Conservation (phyloP, 768 basidiomycete species). For the Hortiboletus flavorubellus region DNA sequence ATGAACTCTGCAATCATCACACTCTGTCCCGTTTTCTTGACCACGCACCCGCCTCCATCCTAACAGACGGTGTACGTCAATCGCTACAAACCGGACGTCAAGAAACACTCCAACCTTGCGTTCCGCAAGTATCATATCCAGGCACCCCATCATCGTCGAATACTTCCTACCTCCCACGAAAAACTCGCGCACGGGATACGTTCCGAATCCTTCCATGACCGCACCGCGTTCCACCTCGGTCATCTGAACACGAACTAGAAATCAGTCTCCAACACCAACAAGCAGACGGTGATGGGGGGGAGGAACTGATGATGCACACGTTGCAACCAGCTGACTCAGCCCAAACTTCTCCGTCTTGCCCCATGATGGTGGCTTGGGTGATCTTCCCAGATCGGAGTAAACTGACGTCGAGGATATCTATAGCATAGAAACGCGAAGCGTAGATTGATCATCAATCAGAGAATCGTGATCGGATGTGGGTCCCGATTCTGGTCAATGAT, state of each 20-base stretch:
- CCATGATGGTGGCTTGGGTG: conserved; percentile 57
- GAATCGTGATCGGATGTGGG: background rate
- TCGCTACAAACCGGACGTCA: background rate
- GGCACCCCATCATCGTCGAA: conserved; percentile 27
- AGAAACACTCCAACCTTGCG: conserved; percentile 10
- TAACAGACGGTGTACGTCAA: background rate
- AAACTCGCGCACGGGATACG: conserved; percentile 22
- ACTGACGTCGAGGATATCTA: conserved; percentile 81
- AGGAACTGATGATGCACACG: conserved; percentile 16
- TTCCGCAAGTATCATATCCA: conserved; percentile 26
- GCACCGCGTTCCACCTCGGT: conserved; percentile 18
- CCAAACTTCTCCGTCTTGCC: conserved; percentile 30
- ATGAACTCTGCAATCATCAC: conserved; percentile 26
- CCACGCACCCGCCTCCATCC: conserved; percentile 24
- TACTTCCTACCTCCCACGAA: conserved; percentile 20
- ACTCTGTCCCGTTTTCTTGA: conserved; percentile 26
- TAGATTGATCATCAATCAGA: background rate
- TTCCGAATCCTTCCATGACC: conserved; percentile 20
- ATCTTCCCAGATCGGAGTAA: conserved; percentile 74
- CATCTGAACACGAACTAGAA: conserved; percentile 13
- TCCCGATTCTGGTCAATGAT: background rate
- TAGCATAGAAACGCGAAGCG: background rate
- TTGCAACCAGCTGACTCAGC: conserved; percentile 28
- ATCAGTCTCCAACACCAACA: background rate
- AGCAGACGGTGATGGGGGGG: background rate